phyloP scores from a whole-genome alignment of 805 yeast species.

The Saccharomycopsis sp. region DNA sequence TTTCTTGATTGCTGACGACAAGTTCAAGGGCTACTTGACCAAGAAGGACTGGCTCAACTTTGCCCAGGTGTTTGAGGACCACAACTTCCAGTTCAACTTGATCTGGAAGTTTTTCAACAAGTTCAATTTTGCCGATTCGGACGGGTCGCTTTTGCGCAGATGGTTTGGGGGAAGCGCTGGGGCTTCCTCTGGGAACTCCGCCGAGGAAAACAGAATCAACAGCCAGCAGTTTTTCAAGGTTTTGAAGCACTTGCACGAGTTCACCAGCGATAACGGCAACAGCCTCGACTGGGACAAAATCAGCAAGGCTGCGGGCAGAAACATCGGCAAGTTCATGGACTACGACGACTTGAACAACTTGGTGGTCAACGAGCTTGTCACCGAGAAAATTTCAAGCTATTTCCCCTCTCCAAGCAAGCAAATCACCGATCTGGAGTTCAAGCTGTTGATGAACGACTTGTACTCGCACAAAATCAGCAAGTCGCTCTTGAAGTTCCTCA shows the following conservation, averaged over 20 bases:
- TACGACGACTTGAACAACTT: conserved; percentile 36
- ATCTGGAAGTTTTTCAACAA: conserved; percentile 48
- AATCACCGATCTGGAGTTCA: not conserved
- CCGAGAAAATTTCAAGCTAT: conserved; percentile 30
- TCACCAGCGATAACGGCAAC: conserved; percentile 26
- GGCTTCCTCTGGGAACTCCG: not conserved
- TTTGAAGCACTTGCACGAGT: conserved; percentile 31
- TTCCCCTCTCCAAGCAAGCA: conserved; percentile 22
- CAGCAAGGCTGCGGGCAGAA: conserved; percentile 16
- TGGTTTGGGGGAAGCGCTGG: not conserved
- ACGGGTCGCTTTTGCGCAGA: conserved; percentile 8
- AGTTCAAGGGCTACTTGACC: conserved; percentile 58
- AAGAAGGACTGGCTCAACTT: conserved; percentile 70
- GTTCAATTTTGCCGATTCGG: conserved; percentile 28
- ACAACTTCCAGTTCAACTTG: conserved; percentile 42
- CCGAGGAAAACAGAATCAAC: conserved; percentile 18
- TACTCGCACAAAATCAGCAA: conserved; percentile 35
- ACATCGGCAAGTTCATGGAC: conserved; percentile 28
- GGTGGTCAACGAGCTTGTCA: conserved; percentile 35
- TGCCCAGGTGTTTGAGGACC: conserved; percentile 42
- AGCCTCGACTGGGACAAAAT: conserved; percentile 25
- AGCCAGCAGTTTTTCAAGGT: conserved; percentile 32
- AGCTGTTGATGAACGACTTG: conserved; percentile 25
- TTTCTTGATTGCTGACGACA: conserved; percentile 73
- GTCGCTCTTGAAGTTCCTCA: conserved; percentile 30